Conservation (phyloP, 2,329 filamentous ascomycete genomes). For the Microthyrium microscopicum region DNA sequence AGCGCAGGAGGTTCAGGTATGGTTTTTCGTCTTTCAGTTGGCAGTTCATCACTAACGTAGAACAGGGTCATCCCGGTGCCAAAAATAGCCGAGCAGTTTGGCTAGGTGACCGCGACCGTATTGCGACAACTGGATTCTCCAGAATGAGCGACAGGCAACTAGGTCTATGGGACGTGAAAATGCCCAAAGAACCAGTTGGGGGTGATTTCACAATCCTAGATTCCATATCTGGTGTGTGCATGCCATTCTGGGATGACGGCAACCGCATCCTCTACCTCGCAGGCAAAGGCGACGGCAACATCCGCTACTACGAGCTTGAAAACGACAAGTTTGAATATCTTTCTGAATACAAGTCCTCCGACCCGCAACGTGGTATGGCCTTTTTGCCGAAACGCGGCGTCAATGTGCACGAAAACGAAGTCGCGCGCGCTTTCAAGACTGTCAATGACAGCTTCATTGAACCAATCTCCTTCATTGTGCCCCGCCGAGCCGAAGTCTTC, state of each 20-base stretch:
- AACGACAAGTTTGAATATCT: constrained; percentile 98
- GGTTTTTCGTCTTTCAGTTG: not conserved
- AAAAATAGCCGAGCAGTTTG: constrained; percentile 96
- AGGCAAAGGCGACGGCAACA: constrained; percentile 96
- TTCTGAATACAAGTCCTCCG: constrained; percentile 90
- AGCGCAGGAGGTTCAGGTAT: constrained; percentile 53
- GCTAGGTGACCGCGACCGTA: constrained; percentile 92
- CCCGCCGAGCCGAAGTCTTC: constrained; percentile 82
- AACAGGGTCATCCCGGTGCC: constrained; percentile 63
- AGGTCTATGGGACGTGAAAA: constrained; percentile 85
- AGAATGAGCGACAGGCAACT: constrained; percentile 96
- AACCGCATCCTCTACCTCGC: constrained; percentile 91
- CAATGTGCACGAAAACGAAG: constrained; percentile 90
- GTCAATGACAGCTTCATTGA: constrained; percentile 90
- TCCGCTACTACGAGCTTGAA: constrained; percentile 95
- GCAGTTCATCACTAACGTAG: too few relatives aligned
- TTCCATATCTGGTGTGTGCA: constrained; percentile 92
- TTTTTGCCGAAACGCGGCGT: constrained; percentile 92
- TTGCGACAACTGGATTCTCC: constrained; percentile 94
- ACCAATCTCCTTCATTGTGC: constrained; percentile 93
- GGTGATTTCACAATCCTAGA: constrained; percentile 84
- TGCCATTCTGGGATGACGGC: constrained; percentile 99
- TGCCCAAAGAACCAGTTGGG: constrained; percentile 62
- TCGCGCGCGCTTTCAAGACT: constrained; percentile 93
- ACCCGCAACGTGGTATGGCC: constrained; percentile 85